Percentiles rank a stretch among this genome's conserved stretches.
Conservation (phyloP, 768 basidiomycete species). For the Podaxis sp. region DNA sequence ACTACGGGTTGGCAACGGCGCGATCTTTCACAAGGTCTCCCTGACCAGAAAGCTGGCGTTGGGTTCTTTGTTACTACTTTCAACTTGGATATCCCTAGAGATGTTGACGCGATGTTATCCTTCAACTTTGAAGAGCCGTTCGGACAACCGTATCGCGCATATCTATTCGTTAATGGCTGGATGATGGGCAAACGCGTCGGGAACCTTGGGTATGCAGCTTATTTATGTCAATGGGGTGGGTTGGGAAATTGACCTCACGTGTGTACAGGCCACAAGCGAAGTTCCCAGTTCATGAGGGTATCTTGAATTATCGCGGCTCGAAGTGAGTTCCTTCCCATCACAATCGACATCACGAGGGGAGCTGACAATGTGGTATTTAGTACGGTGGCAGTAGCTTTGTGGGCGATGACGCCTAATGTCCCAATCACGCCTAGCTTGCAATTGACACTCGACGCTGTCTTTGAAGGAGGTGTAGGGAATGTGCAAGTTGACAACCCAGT, state of each 20-base stretch:
- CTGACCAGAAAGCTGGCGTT: conserved; percentile 58
- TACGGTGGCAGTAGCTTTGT: conserved; percentile 64
- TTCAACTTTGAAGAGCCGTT: conserved; percentile 65
- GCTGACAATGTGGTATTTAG: conserved; percentile 25
- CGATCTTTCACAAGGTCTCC: conserved; percentile 59
- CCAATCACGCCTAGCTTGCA: conserved; percentile 51
- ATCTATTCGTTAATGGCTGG: conserved; percentile 86
- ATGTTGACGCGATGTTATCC: conserved; percentile 67
- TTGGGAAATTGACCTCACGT: neutral
- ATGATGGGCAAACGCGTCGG: conserved; percentile 82
- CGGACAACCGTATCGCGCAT: conserved; percentile 67
- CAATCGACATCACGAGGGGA: neutral
- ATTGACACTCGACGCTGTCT: conserved; percentile 53
- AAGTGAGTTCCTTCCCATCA: conserved; percentile 48
- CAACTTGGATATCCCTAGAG: conserved; percentile 54
- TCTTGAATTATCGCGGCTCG: conserved; percentile 67
- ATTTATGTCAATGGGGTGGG: conserved; percentile 7
- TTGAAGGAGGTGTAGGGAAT: conserved; percentile 66
- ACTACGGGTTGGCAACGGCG: conserved; percentile 59
- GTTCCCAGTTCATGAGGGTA: conserved; percentile 84
- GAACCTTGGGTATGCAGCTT: conserved; percentile 57
- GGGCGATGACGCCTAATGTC: conserved; percentile 57
- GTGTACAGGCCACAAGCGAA: conserved; percentile 64
- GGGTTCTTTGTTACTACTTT: conserved; percentile 84
- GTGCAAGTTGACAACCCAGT: conserved; percentile 57